A percentile compares a stretch with the other conserved stretches of the same genome.
Evolutionary conservation across 345 rosid species (phyloP).

Genomic region (Hibiscus trionum): DNA sequence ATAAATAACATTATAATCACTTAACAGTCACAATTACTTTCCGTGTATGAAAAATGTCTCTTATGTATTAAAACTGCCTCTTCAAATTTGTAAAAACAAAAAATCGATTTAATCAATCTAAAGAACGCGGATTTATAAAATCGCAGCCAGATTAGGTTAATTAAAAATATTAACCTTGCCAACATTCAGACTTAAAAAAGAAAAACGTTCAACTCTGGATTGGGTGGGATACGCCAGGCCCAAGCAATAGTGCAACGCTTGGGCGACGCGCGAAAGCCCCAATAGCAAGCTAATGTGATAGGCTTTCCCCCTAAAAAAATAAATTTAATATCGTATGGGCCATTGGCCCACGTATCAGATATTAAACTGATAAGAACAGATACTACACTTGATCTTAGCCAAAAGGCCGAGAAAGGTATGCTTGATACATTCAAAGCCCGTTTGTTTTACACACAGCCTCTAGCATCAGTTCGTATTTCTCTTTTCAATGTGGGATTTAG

Average conservation of each 20-base stretch:
- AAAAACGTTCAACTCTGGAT: neutral
- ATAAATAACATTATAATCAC: no score
- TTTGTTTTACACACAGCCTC: neutral
- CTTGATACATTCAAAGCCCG: accelerated
- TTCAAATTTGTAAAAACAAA: no score
- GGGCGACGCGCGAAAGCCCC: neutral
- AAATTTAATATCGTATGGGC: neutral
- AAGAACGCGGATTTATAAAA: no score
- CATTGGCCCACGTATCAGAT: neutral
- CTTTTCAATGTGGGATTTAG: neutral
- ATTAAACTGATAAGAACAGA: neutral
- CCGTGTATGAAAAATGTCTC: accelerated
- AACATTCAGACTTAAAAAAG: no score
- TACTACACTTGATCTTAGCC: conserved; percentile 53
- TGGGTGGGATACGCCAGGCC: neutral
- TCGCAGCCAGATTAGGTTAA: no score
- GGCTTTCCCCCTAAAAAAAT: neutral
- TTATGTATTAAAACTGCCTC: no score
- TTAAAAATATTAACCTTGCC: no score
- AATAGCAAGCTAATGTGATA: neutral
- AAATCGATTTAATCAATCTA: no score
- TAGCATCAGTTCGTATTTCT: neutral
- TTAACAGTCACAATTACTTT: accelerated
- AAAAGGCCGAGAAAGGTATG: conserved; percentile 69
- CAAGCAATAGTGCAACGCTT: neutral